Evolutionary conservation across 352 stramenopile genomes (phyloP).

Genomic region (Phytophthora constricta): DNA sequence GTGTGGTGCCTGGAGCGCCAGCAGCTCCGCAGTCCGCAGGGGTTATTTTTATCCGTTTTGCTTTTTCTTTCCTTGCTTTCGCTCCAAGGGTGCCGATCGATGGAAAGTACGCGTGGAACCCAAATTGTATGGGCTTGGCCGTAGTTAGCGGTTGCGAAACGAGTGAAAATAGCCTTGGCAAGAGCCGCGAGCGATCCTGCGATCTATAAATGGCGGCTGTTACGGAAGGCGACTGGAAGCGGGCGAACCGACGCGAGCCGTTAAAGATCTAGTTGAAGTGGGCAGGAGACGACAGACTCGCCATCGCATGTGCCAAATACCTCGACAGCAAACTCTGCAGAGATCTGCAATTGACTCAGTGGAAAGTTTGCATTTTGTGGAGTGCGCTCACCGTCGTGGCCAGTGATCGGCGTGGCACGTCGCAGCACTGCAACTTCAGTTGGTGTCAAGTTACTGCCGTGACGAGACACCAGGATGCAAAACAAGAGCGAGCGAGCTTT

Average conservation of each 20-base stretch:
- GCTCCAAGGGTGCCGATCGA: constrained; percentile 33
- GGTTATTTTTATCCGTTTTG: constrained; percentile 57
- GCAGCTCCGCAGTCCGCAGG: constrained; percentile 1
- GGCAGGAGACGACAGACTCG: no score
- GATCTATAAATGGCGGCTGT: neutral
- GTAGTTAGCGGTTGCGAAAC: constrained; percentile 39
- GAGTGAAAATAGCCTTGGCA: neutral
- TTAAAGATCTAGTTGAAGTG: neutral
- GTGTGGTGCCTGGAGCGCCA: constrained; percentile 9
- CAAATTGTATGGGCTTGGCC: neutral
- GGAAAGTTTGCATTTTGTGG: no score
- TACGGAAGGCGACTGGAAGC: neutral
- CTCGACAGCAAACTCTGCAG: no score
- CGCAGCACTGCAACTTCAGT: no score
- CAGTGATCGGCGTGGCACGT: no score
- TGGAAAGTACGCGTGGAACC: constrained; percentile 26
- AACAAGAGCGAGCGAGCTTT: no score
- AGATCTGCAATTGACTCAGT: no score
- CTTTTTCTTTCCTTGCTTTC: constrained; percentile 6
- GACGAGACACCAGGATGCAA: no score
- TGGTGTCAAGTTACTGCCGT: no score
- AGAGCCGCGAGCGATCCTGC: neutral
- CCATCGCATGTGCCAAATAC: no score
- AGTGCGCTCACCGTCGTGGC: no score
- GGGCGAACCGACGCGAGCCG: neutral